Base-by-base conservation (phyloP, 2,329 filamentous ascomycete genomes). In the Curvularia spicifera region DNA sequence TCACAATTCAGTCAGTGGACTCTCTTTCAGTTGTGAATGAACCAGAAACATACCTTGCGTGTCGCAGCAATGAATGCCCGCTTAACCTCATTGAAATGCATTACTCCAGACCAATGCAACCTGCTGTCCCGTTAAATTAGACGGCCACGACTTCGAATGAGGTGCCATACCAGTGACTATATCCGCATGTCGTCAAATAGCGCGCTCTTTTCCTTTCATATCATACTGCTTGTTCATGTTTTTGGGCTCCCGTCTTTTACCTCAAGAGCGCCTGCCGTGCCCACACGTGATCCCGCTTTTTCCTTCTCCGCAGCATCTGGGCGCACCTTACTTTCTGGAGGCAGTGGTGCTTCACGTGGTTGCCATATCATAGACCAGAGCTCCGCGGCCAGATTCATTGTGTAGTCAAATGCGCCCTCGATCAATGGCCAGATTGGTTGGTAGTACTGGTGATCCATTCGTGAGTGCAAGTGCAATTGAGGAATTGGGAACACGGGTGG, bases 351-450 rank as follows among this genome's bases (percentile, higher is more conserved):
- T 18, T 50, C 42, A 9, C 8, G 10, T 22, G 51, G 24, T 42
- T 20, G 58, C 58, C 62, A 65, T 7, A 65, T 51, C 62, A 67
- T 65, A 0, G 42, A 26, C 64, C 62, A 67, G 1, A 51, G 51
- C 13, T 67, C 64, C 15, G 59, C 58, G 12, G 53, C 56, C 4
- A 67, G 7, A 20, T 67, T 65, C 47, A 63, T 56, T 3, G 50
- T 57, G 31, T 65, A 63, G 15, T 65, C 61, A 10, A 57, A 57
- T 12, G 62, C 54, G 40, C 64, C 64, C 29, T 67, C 60, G 8
- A 67, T 24, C 51, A 67, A 56, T 1, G 64, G 64, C 64, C 62
- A 65, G 6, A 63, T 59, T 1, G 62, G 64, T 44, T 67, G 64
- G 39, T 65, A 50, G 35, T 63, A 22, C 12, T 67, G 58, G 18